phyloP scores from a whole-genome alignment of 345 rosid genomes.

The Erysimum cheiranthoides region DNA sequence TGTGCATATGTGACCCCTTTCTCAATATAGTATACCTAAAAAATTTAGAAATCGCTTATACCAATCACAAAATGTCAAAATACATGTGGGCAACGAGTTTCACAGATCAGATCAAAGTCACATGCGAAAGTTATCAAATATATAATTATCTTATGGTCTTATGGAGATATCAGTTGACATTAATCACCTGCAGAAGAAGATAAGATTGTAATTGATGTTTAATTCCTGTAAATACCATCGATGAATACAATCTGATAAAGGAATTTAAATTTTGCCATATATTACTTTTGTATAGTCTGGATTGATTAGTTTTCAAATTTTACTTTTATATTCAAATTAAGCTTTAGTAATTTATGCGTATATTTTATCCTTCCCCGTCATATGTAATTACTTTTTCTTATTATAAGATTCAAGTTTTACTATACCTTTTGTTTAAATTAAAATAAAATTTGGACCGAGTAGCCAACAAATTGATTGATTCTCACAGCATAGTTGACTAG shows the following conservation, averaged over 20 bases:
- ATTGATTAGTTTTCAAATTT: background rate
- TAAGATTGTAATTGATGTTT: background rate
- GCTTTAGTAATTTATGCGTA: background rate
- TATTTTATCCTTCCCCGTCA: background rate
- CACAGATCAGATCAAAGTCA: slow-evolving; percentile 34
- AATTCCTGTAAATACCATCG: background rate
- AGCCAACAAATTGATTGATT: background rate
- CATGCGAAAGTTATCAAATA: background rate
- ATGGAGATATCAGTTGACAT: slow-evolving; percentile 6
- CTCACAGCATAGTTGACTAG: slow-evolving; percentile 23
- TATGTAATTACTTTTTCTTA: background rate
- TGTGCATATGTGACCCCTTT: slow-evolving; percentile 12
- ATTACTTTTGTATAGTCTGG: background rate
- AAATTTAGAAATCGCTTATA: background rate
- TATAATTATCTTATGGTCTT: background rate
- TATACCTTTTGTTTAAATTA: background rate
- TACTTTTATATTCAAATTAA: background rate
- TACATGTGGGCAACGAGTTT: slow-evolving; percentile 38
- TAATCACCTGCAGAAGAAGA: background rate
- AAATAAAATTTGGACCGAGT: background rate
- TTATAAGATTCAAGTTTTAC: background rate
- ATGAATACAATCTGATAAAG: background rate
- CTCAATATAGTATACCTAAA: background rate
- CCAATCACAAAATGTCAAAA: slow-evolving; percentile 27
- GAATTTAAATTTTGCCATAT: background rate